A percentile compares a stretch with the other conserved stretches of the same genome.
These are phyloP conservation scores for Vaccinium myrtillus DNA, from an alignment of 148 eudicot genomes.

Conservation along the genomic window DNA sequence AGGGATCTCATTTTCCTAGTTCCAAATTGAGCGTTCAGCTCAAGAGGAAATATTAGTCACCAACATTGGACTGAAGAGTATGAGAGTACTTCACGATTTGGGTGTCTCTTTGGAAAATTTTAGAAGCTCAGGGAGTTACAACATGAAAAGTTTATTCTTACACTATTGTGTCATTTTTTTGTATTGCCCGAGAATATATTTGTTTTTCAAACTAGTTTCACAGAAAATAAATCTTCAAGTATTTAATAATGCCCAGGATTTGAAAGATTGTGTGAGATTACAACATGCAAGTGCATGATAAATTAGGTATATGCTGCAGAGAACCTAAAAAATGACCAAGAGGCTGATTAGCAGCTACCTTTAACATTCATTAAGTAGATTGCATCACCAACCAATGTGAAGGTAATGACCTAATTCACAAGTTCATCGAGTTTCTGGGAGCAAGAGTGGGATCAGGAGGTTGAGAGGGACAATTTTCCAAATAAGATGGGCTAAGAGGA, in stretches of 20 bases:
- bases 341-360: not conserved
- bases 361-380: not conserved
- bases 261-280: not conserved
- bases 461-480: not conserved
- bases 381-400: not conserved
- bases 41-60: not conserved
- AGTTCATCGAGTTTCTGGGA: not conserved
- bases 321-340: not conserved
- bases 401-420: not conserved
- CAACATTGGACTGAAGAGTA: not conserved
- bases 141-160: not conserved
- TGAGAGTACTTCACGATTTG: not conserved
- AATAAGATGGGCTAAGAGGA: not conserved
- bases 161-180: not conserved
- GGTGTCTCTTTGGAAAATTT: not conserved
- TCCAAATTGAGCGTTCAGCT: not conserved
- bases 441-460: not conserved
- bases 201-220: not conserved
- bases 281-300: not conserved
- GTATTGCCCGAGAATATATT: not conserved
- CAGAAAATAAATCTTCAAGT: not conserved
- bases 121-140: not conserved
- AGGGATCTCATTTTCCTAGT: constrained; percentile 3
- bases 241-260: not conserved
- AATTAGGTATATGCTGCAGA: not conserved